Evolutionary conservation across 2,329 filamentous ascomycete genomes (phyloP).

Genomic region (Ceratocystis eucalypticola): DNA sequence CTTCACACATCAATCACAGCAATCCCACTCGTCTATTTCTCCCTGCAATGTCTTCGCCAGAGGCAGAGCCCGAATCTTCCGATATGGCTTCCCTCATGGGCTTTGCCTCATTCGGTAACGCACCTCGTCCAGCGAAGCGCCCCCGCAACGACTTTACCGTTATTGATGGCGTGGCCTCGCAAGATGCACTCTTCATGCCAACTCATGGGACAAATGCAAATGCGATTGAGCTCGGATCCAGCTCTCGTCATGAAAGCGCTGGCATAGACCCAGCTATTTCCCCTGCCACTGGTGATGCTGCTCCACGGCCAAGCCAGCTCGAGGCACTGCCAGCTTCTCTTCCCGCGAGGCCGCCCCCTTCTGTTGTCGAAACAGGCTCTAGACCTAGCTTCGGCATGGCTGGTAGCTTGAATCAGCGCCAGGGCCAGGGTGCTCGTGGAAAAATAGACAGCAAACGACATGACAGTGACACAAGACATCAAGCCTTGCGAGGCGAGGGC

Average conservation of each 20-base stretch:
- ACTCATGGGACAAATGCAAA: background rate
- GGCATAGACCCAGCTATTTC: background rate
- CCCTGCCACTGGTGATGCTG: background rate
- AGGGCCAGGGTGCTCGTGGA: background rate
- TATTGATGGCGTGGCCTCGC: background rate
- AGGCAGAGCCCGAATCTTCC: conserved; percentile 36
- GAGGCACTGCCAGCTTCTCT: background rate
- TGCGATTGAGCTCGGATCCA: background rate
- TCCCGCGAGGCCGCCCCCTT: background rate
- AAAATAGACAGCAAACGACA: background rate
- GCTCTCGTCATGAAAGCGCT: background rate
- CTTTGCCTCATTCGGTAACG: conserved; percentile 54
- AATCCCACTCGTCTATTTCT: background rate
- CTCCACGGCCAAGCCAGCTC: background rate
- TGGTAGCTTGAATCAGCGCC: background rate
- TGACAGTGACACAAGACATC: background rate
- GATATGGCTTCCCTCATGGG: conserved; percentile 58
- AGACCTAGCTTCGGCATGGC: background rate
- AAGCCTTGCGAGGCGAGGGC: background rate
- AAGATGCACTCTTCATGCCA: background rate
- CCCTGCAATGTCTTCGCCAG: conserved; percentile 6
- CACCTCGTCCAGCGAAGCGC: conserved; percentile 48
- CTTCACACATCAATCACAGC: background rate
- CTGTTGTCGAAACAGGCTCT: background rate
- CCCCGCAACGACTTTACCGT: conserved; percentile 27